phyloP scores from a whole-genome alignment of 2,329 filamentous ascomycete genomes.

The Davidsoniella australis region DNA sequence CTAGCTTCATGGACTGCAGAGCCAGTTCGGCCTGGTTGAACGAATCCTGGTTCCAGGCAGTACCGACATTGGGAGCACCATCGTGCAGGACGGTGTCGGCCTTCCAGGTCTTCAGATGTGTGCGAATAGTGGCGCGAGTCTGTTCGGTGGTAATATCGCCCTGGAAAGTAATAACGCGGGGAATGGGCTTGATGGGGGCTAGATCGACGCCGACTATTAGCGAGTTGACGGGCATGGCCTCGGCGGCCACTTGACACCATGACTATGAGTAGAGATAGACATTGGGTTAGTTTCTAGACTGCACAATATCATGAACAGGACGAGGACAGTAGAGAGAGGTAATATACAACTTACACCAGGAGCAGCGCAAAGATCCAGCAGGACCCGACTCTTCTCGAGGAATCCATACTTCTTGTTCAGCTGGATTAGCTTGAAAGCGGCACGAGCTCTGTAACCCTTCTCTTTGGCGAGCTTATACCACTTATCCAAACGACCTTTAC shows the following conservation, averaged over 20 bases:
- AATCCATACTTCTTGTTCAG: conserved; percentile 99
- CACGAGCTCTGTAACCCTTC: conserved; percentile 88
- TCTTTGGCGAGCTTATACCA: conserved; percentile 99
- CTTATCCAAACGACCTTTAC: conserved; percentile 95
- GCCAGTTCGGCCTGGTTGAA: conserved; percentile 93
- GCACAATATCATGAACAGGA: background rate
- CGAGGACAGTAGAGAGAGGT: background rate
- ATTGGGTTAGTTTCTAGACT: conserved; percentile 16
- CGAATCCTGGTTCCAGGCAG: conserved; percentile 93
- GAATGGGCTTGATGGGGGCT: conserved; percentile 87
- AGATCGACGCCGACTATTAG: conserved; percentile 92
- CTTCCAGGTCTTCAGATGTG: conserved; percentile 90
- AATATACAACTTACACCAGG: conserved; percentile 50
- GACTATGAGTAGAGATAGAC: conserved; percentile 31
- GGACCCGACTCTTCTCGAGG: conserved; percentile 86
- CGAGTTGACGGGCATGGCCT: conserved; percentile 80
- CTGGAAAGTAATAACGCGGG: conserved; percentile 86
- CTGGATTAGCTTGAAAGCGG: conserved; percentile 95
- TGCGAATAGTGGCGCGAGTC: conserved; percentile 73
- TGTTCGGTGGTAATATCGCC: conserved; percentile 97
- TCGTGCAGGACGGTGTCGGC: conserved; percentile 92
- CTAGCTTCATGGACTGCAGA: conserved; percentile 78
- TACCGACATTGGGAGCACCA: conserved; percentile 93
- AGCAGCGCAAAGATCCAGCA: conserved; percentile 93
- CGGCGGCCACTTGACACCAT: conserved; percentile 92